Evolutionary conservation across 1,139 yeast species (phyloP), one percentile per base, ranked within the genome.

Genomic region (Citeromyces hawaiiensis): DNA sequence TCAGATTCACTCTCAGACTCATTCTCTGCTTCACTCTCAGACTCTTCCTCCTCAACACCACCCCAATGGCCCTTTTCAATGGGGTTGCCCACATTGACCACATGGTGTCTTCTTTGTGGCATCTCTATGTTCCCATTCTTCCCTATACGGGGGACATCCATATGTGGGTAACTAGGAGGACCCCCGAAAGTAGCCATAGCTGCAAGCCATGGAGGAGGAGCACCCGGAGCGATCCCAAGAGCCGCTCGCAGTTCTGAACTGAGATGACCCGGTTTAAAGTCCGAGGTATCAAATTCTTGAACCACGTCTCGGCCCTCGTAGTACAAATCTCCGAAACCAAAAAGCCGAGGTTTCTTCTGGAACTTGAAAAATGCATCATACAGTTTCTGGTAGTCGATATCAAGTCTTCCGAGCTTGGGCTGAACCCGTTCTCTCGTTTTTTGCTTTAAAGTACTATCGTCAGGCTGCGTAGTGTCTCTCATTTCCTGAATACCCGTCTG

Each of bases 401-500:
- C 98, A 21, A 91, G 60, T 42, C 77, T 68, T 1, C 95, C 95
- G 75, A 86, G 66, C 54, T 85, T 86, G 0, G 96, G 96, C 54
- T 86, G 96, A 0, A 88, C 94, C 40, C 83, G 68, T 43, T 83
- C 93, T 45, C 97, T 66, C 55, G 81, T 82, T 52, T 72, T 72
- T 50, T 86, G 94, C 51, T 83, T 76, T 47, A 86, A 54, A 2
- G 82, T 70, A 7, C 66, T 64, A 16, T 71, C 80, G 32, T 68
- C 72, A 10, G 61, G 67, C 15, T 64, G 64, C 29, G 63, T 58
- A 0, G 70, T 61, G 44, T 77, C 76, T 53, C 97, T 70, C 95
- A 88, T 83, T 43, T 83, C 88, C 49, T 77, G 74, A 35, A 91
- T 87, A 1, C 96, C 96, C 0, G 97, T 91, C 41, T 76, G 87